Base-by-base conservation (phyloP, 164 flowering plant genomes). In the Vitis amurensis region DNA sequence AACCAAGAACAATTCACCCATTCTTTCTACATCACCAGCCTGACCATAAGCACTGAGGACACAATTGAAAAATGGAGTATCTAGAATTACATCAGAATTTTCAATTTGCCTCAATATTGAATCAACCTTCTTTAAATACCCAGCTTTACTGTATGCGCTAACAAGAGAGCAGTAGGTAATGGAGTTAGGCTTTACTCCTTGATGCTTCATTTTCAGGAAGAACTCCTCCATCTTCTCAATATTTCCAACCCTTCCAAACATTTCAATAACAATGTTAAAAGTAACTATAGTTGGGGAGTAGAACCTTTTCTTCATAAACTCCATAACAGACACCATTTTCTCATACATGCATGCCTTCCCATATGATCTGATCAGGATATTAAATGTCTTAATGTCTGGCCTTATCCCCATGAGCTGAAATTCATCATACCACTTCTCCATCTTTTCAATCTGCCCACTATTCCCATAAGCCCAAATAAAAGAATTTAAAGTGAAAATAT, bases 391-490 rank as follows among this genome's bases (percentile, higher is more conserved):
- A 30, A 81, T 67, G 70, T 95, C 93, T 47, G 97, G 93, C 50
- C n/a, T 61, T 64, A 92, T 64, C 31, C 91, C 88, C 96, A 90
- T 92, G 52, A 80, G 80, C 75, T 83, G 92, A 80, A 94, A 94
- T 73, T 91, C 92, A 50, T 92, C 83, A 72, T 85, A 93, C 94
- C 96, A 91, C 56, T 76, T 83, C 81, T 92, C 92, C 97, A 92
- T 92, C 76, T 85, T 76, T 50, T 84, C 81, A 60, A 89, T 83
- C 74, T 71, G 68, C 31, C 92, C 86, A 74, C 67, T 68, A 52
- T 81, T 85, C 15, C 99, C 97, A 78, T 91, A 92, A 56, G 97
- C 91, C 73, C 91, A 81, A 23, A 89, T 17, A 48, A 91, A 69
- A 59, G 99, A 86, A 77, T 91, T 92, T 52, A 89, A 66, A 0